Base-by-base conservation (phyloP, 2,329 filamentous ascomycete species). In the Penicillium brasilianum region DNA sequence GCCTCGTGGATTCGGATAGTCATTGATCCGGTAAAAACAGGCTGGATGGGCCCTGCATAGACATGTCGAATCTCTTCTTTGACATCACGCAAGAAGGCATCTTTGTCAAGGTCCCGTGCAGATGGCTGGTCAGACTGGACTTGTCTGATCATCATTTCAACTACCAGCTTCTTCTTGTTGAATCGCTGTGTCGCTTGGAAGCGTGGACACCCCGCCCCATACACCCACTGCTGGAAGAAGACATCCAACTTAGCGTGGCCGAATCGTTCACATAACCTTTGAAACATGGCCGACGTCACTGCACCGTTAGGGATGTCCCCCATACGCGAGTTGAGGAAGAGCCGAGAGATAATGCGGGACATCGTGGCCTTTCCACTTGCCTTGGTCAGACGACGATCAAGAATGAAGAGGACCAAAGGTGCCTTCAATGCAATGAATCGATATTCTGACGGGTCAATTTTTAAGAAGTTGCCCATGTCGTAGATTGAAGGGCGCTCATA, bases 1-100 rank as follows among this genome's bases (percentile, higher is more conserved):
- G 95, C 95, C 80, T 99, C 95, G 78, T 99, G 95, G 64, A 99
- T 97, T 34, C 95, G 86, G 65, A 99, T 94, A 0, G 95, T 99
- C 91, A 99, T 97, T 0, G 95, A 94, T 0, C 95, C 95, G 0
- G 93, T 95, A 71, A 98, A 98, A 1, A 92, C 85, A n/a, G 88
- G 85, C 66, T 92, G 91, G 16, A 92, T 80, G 56, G 87, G 85
- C 14, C 88, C 89, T 16, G 88, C 85, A 59, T 87, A 88, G 37
- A 96, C 85, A 34, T 86, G 86, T 62, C 88, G 83, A 9, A 87
- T 84, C 51, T 90, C 86, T 76, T 98, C 93, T 69, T 96, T 91
- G 58, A 94, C 87, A 66, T 95, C 90, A 57, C 92, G 86, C 78
- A 96, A 85, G 71, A 99, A 98, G 2, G 90, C 88, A 13, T 87